These are phyloP conservation scores for Fusarium buxicola DNA, from an alignment of 2,329 filamentous ascomycete species.

Conservation along the genomic window DNA sequence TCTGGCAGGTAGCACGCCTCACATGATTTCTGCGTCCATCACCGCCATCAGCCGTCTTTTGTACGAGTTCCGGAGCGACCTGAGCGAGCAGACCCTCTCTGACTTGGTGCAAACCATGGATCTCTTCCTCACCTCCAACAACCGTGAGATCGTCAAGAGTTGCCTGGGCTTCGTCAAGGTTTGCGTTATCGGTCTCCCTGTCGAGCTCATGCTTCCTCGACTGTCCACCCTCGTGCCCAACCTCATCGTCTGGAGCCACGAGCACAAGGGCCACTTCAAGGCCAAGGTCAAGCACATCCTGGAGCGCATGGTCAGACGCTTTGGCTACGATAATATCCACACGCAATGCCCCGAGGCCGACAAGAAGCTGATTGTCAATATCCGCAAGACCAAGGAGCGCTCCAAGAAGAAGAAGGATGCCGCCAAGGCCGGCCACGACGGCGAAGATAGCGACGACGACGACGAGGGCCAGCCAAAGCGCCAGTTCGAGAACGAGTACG, in stretches of 20 bases:
- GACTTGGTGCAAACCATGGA: conserved; percentile 96
- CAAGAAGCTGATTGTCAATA: conserved; percentile 90
- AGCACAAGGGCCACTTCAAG: conserved; percentile 97
- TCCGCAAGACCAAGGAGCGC: conserved; percentile 93
- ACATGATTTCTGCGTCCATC: conserved; percentile 98
- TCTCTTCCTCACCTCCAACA: conserved; percentile 95
- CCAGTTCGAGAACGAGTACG: conserved; percentile 91
- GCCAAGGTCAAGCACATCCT: conserved; percentile 98
- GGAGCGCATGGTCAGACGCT: conserved; percentile 91
- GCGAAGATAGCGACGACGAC: conserved; percentile 67
- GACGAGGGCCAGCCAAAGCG: conserved; percentile 60
- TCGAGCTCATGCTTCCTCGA: conserved; percentile 80
- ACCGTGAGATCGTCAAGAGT: conserved; percentile 94
- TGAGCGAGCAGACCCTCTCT: conserved; percentile 76
- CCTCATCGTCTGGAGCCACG: conserved; percentile 94
- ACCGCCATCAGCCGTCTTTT: conserved; percentile 93
- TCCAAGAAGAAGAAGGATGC: conserved; percentile 89
- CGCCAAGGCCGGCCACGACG: conserved; percentile 66
- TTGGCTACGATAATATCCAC: conserved; percentile 85
- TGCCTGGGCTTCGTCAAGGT: conserved; percentile 98
- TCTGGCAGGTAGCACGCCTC: conserved; percentile 89
- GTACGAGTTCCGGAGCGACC: conserved; percentile 83
- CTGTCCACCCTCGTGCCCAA: conserved; percentile 85
- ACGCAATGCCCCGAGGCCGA: conserved; percentile 85
- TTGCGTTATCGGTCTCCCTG: conserved; percentile 86